phyloP scores from a whole-genome alignment of 1,139 yeast species.

The Scheffersomyces segobiensis region DNA sequence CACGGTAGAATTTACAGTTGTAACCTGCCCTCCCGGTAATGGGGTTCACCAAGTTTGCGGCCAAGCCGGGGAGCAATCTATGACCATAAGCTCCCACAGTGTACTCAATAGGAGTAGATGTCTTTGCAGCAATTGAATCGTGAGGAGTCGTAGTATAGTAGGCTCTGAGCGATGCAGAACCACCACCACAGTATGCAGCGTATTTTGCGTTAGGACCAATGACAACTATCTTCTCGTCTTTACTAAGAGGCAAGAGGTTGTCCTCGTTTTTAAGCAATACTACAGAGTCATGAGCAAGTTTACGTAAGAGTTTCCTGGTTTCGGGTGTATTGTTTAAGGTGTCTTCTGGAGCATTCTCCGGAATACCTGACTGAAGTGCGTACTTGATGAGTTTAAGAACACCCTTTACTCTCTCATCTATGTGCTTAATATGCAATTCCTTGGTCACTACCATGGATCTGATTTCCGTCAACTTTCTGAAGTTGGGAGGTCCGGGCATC shows the following conservation, averaged over 20 bases:
- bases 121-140: constrained; percentile 12
- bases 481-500: constrained; percentile 14
- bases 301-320: background rate
- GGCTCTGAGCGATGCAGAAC: constrained; percentile 11
- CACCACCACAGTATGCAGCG: constrained; percentile 11
- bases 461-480: constrained; percentile 5
- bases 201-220: constrained; percentile 12
- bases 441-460: constrained; percentile 6
- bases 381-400: constrained; percentile 12
- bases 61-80: constrained; percentile 39
- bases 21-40: constrained; percentile 28
- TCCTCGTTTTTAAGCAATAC: constrained; percentile 10
- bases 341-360: constrained; percentile 9
- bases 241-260: constrained; percentile 10
- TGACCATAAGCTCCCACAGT: constrained; percentile 42
- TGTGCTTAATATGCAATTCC: constrained; percentile 9
- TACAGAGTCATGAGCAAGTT: background rate
- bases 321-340: background rate
- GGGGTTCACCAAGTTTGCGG: constrained; percentile 1
- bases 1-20: constrained; percentile 56
- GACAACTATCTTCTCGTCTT: constrained; percentile 11
- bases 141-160: constrained; percentile 14
- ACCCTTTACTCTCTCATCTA: constrained; percentile 11
- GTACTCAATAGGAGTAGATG: constrained; percentile 19
- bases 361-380: constrained; percentile 9